Evolutionary conservation across 2,329 filamentous ascomycete genomes (phyloP).

Genomic region (Sphaerulina musiva): DNA sequence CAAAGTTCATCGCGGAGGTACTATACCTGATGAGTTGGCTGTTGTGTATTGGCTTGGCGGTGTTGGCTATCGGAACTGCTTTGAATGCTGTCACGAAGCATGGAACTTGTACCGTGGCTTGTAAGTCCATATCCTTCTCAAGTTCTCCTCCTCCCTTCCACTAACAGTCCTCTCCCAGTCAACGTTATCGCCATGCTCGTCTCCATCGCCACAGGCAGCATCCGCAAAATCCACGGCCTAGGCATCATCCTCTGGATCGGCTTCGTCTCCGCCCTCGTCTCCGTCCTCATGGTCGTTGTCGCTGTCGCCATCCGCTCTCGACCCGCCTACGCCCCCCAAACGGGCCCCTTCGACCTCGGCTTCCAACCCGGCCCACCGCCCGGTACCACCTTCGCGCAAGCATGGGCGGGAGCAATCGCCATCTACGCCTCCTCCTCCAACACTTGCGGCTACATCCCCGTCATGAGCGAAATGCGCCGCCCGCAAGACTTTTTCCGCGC

Average conservation of each 20-base stretch:
- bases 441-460: slow-evolving; percentile 34
- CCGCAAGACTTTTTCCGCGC: slow-evolving; percentile 26
- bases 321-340: slow-evolving; percentile 11
- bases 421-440: slow-evolving; percentile 35
- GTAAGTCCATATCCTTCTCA: neutral
- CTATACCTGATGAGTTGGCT: slow-evolving; percentile 13
- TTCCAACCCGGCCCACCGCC: slow-evolving; percentile 6
- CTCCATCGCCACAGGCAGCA: slow-evolving; percentile 3
- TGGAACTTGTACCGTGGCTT: slow-evolving; percentile 13
- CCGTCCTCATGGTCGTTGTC: slow-evolving; percentile 38
- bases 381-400: slow-evolving; percentile 10
- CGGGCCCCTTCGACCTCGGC: slow-evolving; percentile 10
- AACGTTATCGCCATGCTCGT: neutral
- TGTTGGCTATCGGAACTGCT: slow-evolving; percentile 9
- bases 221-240: slow-evolving; percentile 16
- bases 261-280: slow-evolving; percentile 51
- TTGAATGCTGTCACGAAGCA: slow-evolving; percentile 16
- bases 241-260: slow-evolving; percentile 32
- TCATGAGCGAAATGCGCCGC: slow-evolving; percentile 36
- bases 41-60: slow-evolving; percentile 12
- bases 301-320: slow-evolving; percentile 10
- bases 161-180: neutral
- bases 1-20: slow-evolving; percentile 6
- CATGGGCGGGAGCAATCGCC: slow-evolving; percentile 11
- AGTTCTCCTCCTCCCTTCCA: neutral